Evolutionary conservation across 176 grass and related monocot genomes (phyloP).

Genomic region (Olyra latifolia): DNA sequence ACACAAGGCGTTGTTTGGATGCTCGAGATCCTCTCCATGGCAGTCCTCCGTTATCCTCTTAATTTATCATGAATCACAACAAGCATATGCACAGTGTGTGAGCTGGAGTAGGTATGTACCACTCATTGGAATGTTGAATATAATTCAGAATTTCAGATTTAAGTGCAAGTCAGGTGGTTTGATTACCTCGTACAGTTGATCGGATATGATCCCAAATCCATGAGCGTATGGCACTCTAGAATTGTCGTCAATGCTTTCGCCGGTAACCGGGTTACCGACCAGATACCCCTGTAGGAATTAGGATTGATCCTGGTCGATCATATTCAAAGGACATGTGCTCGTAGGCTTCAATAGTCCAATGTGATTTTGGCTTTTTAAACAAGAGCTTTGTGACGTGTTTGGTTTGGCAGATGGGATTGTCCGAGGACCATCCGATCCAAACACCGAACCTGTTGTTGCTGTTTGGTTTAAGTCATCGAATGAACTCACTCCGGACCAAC

Average conservation of each 20-base stretch:
- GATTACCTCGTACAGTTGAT: constrained; percentile 55
- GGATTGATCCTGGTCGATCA: too few species aligned
- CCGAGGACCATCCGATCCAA: too few species aligned
- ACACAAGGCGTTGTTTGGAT: constrained; percentile 30
- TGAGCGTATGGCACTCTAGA: constrained; percentile 46
- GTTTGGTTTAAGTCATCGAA: too few species aligned
- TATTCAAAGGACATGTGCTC: too few species aligned
- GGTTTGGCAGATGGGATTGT: too few species aligned
- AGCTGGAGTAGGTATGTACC: not conserved
- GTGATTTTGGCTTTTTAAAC: too few species aligned
- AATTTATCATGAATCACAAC: not conserved
- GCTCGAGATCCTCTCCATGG: constrained; percentile 31
- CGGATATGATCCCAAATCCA: constrained; percentile 56
- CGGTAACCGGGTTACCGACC: constrained; percentile 40
- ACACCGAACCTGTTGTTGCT: too few species aligned
- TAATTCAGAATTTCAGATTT: too few species aligned
- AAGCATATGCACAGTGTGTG: not conserved
- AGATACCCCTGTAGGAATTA: constrained; percentile 43
- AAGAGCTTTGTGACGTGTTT: too few species aligned
- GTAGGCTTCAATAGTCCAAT: too few species aligned
- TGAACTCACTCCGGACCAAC: too few species aligned
- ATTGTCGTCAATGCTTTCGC: not conserved
- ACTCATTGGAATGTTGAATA: not conserved
- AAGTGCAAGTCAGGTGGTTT: not conserved
- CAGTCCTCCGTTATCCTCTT: constrained; percentile 36